phyloP scores from a whole-genome alignment of 2,329 filamentous ascomycete species.

The Akanthomyces lecanii region DNA sequence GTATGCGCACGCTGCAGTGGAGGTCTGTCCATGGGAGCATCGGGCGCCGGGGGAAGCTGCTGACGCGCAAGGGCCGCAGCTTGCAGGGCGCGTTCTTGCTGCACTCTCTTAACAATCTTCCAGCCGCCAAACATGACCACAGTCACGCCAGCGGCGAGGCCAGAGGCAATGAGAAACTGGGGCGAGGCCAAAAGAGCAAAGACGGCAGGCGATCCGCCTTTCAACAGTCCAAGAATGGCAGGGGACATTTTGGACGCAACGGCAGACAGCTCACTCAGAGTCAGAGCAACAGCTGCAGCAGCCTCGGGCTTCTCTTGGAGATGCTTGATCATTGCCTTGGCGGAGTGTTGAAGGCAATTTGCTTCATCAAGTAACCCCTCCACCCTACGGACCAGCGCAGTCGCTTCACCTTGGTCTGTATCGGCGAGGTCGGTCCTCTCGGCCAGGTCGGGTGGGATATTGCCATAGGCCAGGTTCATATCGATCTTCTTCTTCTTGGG shows the following conservation, averaged over 20 bases:
- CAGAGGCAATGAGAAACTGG: slow-evolving; percentile 90
- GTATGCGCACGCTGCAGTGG: slow-evolving; percentile 25
- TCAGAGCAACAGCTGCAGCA: slow-evolving; percentile 88
- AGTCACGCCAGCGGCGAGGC: slow-evolving; percentile 86
- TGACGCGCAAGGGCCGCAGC: slow-evolving; percentile 30
- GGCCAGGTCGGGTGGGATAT: slow-evolving; percentile 66
- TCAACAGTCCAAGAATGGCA: slow-evolving; percentile 68
- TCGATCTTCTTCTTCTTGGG: slow-evolving; percentile 60
- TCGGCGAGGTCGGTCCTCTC: slow-evolving; percentile 43
- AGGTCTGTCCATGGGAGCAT: slow-evolving; percentile 18
- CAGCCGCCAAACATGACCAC: slow-evolving; percentile 94
- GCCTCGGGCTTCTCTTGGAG: slow-evolving; percentile 71
- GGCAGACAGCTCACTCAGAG: slow-evolving; percentile 84
- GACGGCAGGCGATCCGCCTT: slow-evolving; percentile 76
- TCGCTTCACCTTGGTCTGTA: slow-evolving; percentile 44
- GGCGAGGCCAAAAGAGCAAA: slow-evolving; percentile 84
- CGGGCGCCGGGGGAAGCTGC: slow-evolving; percentile 13
- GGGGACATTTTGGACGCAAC: slow-evolving; percentile 81
- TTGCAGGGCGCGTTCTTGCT: slow-evolving; percentile 35
- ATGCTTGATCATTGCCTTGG: slow-evolving; percentile 74
- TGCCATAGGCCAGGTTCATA: slow-evolving; percentile 88
- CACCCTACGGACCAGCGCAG: slow-evolving; percentile 65
- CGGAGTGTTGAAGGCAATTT: slow-evolving; percentile 82
- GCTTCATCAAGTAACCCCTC: slow-evolving; percentile 79
- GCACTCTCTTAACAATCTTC: slow-evolving; percentile 91